phyloP scores from a whole-genome alignment of 108 stramenopile species.

The Heterococcus sp. region DNA sequence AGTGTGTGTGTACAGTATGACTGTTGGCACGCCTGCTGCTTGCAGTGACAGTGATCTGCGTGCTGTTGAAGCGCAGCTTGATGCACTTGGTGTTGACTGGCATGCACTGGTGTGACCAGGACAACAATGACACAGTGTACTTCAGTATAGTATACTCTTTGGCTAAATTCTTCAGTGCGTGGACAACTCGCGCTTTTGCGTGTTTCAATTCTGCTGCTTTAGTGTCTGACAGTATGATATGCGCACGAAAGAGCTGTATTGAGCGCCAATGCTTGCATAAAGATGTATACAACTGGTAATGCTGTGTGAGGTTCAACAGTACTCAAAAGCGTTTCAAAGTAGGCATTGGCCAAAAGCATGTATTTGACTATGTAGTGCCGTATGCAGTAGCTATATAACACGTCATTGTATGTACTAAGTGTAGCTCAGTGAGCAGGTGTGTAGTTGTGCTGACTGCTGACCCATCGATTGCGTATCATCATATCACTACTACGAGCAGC shows the following conservation, averaged over 20 bases:
- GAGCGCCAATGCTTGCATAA: neutral
- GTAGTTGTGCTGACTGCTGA: neutral
- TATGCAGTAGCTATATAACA: neutral
- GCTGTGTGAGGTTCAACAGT: neutral
- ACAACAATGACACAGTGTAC: neutral
- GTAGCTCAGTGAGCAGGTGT: neutral
- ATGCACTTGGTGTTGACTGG: neutral
- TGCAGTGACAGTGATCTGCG: neutral
- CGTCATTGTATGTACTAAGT: neutral
- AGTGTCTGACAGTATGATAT: too few relatives aligned
- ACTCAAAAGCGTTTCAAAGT: too few relatives aligned
- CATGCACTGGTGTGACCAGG: neutral
- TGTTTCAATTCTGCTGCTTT: too few relatives aligned
- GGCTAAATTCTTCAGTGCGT: neutral
- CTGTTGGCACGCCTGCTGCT: neutral
- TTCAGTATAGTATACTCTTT: neutral
- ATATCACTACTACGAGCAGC: slow-evolving; percentile 25
- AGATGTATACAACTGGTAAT: neutral
- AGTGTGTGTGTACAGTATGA: neutral
- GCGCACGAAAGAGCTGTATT: too few relatives aligned
- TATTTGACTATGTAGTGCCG: neutral
- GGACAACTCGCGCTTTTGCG: too few relatives aligned
- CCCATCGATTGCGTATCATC: slow-evolving; percentile 17
- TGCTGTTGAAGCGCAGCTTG: neutral
- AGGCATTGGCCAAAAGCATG: neutral